Conservation (phyloP, 2,329 filamentous ascomycete species). For the Alternaria postmessia region DNA sequence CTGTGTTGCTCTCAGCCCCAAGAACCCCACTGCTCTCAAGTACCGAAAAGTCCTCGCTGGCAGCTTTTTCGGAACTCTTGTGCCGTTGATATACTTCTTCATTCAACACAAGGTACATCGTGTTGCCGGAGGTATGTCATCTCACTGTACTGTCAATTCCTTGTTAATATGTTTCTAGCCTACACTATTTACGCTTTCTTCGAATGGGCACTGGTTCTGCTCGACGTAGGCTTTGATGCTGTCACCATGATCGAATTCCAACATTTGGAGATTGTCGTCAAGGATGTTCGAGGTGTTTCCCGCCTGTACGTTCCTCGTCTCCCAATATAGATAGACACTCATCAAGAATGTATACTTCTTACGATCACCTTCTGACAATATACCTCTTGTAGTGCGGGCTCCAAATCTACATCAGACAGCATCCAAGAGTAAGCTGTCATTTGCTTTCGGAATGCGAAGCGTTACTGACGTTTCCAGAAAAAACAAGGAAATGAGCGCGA, state of each 20-base stretch:
- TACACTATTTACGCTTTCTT: conserved; percentile 99
- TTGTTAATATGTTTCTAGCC: conserved; percentile 62
- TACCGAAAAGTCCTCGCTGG: conserved; percentile 86
- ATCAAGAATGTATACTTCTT: conserved; percentile 48
- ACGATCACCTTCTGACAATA: conserved; percentile 48
- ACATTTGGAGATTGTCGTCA: conserved; percentile 85
- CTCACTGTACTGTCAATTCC: background rate
- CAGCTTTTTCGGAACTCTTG: conserved; percentile 87
- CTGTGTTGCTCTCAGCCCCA: conserved; percentile 85
- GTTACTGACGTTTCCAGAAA: conserved; percentile 65
- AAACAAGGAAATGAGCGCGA: conserved; percentile 73
- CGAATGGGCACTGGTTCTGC: conserved; percentile 93
- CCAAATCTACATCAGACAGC: conserved; percentile 52
- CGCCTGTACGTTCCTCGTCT: conserved; percentile 99
- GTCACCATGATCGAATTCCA: conserved; percentile 92
- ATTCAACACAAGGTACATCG: conserved; percentile 98
- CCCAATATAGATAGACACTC: conserved; percentile 75
- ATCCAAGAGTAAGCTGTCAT: conserved; percentile 69
- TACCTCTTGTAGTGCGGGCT: conserved; percentile 56
- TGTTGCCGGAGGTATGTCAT: conserved; percentile 81
- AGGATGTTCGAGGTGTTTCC: conserved; percentile 86
- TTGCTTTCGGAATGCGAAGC: background rate
- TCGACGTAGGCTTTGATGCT: conserved; percentile 96
- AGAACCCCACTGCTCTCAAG: conserved; percentile 81
- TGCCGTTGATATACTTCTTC: conserved; percentile 94